Base-by-base conservation (phyloP, 495 filamentous ascomycete genomes). In the Penicillium maclennaniae region DNA sequence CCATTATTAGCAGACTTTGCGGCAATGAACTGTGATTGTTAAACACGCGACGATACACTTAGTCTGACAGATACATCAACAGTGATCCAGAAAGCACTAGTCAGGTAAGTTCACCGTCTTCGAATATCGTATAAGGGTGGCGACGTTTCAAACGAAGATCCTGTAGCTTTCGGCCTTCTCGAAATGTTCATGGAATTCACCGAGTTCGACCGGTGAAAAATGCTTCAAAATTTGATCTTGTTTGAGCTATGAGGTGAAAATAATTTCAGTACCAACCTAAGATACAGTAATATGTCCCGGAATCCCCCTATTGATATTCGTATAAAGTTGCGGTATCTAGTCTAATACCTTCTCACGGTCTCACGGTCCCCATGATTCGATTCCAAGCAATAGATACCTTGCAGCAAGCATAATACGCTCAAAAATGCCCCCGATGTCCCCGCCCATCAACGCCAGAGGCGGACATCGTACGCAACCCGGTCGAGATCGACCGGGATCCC, bases 401-500 rank as follows among this genome's bases (percentile, higher is more conserved):
- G n/a, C 16, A 47, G 45, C 6, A 47, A 21, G n/a, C 45, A 21
- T 15, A 14, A 27, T 39, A 42, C 28, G 37, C 34, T n/a, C n/a
- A n/a, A n/a, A n/a, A n/a, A n/a, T n/a, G n/a, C n/a, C n/a, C n/a
- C n/a, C n/a, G n/a, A n/a, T n/a, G n/a, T n/a, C n/a, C n/a, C n/a
- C n/a, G n/a, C n/a, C n/a, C n/a, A n/a, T n/a, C n/a, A n/a, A n/a
- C n/a, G n/a, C n/a, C n/a, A n/a, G n/a, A n/a, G n/a, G 51, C 45
- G 51, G 27, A 46, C 42, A 42, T 53, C 50, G 26, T 53, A 53
- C 43, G 43, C 43, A 41, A 31, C 17, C 27, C 43, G 20, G 50
- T 53, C 50, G 23, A 46, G 43, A 53, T 53, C 43, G 42, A 45
- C 41, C 31, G 50, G 50, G 42, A 53, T 46, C 20, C 49, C 41